Percentiles rank a stretch among this genome's conserved stretches.
Conservation (phyloP, 768 basidiomycete genomes). For the Termitomyces sp. region DNA sequence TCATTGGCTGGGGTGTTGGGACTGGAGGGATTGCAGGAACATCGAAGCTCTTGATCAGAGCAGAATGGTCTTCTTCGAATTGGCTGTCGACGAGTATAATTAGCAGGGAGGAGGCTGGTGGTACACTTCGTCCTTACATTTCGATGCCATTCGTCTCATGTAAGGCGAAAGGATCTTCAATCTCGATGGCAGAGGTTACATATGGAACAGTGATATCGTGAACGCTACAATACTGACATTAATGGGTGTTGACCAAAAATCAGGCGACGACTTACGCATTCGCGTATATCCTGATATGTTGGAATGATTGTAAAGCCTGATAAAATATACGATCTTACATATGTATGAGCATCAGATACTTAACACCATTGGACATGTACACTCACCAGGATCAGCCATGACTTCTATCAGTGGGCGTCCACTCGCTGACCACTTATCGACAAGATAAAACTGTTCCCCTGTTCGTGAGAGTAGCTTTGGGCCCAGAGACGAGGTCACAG, state of each 20-base stretch:
- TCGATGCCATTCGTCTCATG: slow-evolving; percentile 56
- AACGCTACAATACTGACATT: slow-evolving; percentile 36
- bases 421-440: slow-evolving; percentile 68
- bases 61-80: slow-evolving; percentile 53
- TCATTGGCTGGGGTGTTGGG: slow-evolving; percentile 32
- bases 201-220: slow-evolving; percentile 85
- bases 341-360: neutral
- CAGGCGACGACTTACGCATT: slow-evolving; percentile 55
- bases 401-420: slow-evolving; percentile 71
- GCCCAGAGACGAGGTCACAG: slow-evolving; percentile 53
- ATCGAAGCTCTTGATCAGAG: slow-evolving; percentile 54
- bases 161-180: slow-evolving; percentile 62
- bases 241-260: neutral
- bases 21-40: slow-evolving; percentile 44
- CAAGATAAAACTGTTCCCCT: slow-evolving; percentile 75
- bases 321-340: slow-evolving; percentile 71
- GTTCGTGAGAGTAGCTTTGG: slow-evolving; percentile 73
- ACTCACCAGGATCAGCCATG: slow-evolving; percentile 75
- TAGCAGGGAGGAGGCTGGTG: neutral
- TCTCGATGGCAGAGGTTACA: slow-evolving; percentile 71
- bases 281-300: slow-evolving; percentile 73
- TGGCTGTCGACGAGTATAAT: slow-evolving; percentile 37
- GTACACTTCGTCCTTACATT: slow-evolving; percentile 42
- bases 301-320: slow-evolving; percentile 65
- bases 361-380: neutral